A percentile compares a stretch with the other conserved stretches of the same genome.
phyloP scores from a whole-genome alignment of 208 protist species.

The Leishmania guyanensis region DNA sequence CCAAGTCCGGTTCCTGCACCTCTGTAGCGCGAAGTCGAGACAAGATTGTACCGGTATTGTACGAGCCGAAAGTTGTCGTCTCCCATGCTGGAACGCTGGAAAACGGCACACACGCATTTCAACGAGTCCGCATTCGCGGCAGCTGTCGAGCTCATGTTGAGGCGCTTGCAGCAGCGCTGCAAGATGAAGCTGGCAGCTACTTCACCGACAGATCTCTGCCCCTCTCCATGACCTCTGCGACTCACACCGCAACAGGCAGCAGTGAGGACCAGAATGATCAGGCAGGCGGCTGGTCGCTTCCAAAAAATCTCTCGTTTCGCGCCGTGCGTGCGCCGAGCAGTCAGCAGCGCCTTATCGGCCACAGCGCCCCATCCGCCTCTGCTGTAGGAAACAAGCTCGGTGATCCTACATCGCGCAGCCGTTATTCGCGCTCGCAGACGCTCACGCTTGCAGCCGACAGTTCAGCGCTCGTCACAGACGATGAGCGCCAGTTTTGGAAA shows the following conservation, averaged over 20 bases:
- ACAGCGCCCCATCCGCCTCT: constrained; percentile 7
- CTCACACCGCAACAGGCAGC: neutral
- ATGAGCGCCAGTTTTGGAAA: constrained; percentile 82
- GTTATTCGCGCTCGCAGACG: constrained; percentile 16
- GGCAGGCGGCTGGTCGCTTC: constrained; percentile 4
- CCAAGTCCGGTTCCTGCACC: neutral
- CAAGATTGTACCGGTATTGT: constrained; percentile 75
- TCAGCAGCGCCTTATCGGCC: constrained; percentile 15
- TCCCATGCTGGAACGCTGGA: constrained; percentile 84
- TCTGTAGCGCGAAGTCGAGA: neutral
- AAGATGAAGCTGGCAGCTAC: constrained; percentile 48
- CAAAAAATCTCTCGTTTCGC: constrained; percentile 37
- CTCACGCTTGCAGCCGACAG: constrained; percentile 22
- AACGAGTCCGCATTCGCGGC: constrained; percentile 86
- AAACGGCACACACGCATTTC: constrained; percentile 78
- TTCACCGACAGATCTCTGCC: constrained; percentile 56
- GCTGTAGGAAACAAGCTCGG: constrained; percentile 4
- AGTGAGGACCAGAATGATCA: neutral
- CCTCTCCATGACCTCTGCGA: neutral
- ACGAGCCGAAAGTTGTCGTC: constrained; percentile 82
- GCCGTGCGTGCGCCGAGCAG: constrained; percentile 8
- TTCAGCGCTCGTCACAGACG: constrained; percentile 46
- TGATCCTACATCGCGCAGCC: neutral
- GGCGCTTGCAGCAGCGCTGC: constrained; percentile 55
- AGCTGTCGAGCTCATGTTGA: constrained; percentile 82